Conservation (phyloP, 2,329 filamentous ascomycete species). For the Monosporascus sp. region DNA sequence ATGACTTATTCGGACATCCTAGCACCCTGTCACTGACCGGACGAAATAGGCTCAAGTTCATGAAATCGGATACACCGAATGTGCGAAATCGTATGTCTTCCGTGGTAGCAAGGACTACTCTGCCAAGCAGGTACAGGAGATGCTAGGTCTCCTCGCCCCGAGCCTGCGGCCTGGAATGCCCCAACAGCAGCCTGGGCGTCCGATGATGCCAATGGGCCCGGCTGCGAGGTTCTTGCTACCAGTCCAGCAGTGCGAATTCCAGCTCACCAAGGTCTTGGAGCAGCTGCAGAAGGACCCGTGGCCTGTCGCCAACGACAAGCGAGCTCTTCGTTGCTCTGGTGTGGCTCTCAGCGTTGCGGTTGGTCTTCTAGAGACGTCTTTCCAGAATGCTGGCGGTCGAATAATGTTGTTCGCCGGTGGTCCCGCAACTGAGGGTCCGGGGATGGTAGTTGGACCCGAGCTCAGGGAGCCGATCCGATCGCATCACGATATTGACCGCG, state of each 20-base stretch:
- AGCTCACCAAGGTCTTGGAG: constrained; percentile 93
- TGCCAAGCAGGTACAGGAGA: constrained; percentile 99
- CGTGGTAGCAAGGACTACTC: constrained; percentile 95
- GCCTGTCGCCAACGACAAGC: constrained; percentile 91
- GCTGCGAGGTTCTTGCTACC: constrained; percentile 88
- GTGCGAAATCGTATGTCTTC: constrained; percentile 98
- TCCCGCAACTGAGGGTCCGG: constrained; percentile 90
- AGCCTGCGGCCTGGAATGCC: constrained; percentile 69
- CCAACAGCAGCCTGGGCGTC: constrained; percentile 68
- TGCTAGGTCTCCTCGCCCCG: constrained; percentile 78
- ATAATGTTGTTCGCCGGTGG: constrained; percentile 98
- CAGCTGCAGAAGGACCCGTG: constrained; percentile 95
- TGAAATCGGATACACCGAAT: constrained; percentile 96
- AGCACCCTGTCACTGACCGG: constrained; percentile 12
- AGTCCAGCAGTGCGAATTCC: constrained; percentile 92
- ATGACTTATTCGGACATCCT: constrained; percentile 19
- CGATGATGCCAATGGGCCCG: constrained; percentile 69
- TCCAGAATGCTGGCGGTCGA: constrained; percentile 89
- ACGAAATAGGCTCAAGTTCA: constrained; percentile 76
- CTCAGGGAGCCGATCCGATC: constrained; percentile 94
- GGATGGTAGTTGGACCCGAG: constrained; percentile 94
- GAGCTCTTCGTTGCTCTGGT: constrained; percentile 85
- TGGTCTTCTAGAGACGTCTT: constrained; percentile 86
- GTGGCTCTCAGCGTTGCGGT: constrained; percentile 95
- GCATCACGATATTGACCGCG: constrained; percentile 96